A percentile compares a stretch with the other conserved stretches of the same genome.
These are phyloP conservation scores for Coniferiporia weirii DNA, from an alignment of 1,284 basidiomycete genomes.

Conservation along the genomic window DNA sequence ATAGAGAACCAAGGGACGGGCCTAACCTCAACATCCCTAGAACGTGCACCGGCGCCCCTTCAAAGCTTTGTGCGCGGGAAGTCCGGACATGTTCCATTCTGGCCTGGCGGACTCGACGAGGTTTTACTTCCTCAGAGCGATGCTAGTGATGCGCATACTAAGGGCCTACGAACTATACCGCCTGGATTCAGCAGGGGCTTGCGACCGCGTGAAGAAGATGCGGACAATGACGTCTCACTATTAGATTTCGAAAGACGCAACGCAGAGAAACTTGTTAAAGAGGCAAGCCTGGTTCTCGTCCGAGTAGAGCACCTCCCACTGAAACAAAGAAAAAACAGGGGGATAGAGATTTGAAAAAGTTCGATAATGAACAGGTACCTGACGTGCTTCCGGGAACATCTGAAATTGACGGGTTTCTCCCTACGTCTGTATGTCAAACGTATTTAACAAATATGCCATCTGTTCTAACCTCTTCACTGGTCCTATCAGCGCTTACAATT, in stretches of 20 bases:
- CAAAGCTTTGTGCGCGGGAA: conserved; percentile 90
- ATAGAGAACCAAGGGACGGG: conserved; percentile 48
- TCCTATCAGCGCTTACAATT: conserved; percentile 49
- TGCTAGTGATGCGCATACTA: conserved; percentile 19
- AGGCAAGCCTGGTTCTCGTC: conserved; percentile 27
- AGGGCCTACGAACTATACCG: conserved; percentile 16
- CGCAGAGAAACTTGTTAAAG: conserved; percentile 36
- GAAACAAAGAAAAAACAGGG: conserved; percentile 64
- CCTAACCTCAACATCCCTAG: conserved; percentile 77
- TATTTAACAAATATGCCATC: not conserved
- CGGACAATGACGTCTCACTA: conserved; percentile 27
- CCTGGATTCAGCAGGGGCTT: conserved; percentile 18
- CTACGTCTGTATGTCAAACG: conserved; percentile 58
- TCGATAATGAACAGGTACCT: conserved; percentile 27
- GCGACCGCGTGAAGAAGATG: not conserved
- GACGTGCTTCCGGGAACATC: conserved; percentile 21
- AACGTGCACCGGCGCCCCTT: conserved; percentile 73
- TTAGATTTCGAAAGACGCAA: conserved; percentile 31
- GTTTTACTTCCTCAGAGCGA: conserved; percentile 22
- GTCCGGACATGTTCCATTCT: conserved; percentile 87
- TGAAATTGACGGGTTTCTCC: conserved; percentile 80
- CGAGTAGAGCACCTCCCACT: conserved; percentile 25
- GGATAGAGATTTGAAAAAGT: conserved; percentile 49
- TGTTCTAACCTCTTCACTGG: conserved; percentile 1
- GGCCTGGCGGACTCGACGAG: conserved; percentile 83